These are phyloP conservation scores for Thraustotheca clavata DNA, from an alignment of 352 stramenopile species.

Conservation along the genomic window DNA sequence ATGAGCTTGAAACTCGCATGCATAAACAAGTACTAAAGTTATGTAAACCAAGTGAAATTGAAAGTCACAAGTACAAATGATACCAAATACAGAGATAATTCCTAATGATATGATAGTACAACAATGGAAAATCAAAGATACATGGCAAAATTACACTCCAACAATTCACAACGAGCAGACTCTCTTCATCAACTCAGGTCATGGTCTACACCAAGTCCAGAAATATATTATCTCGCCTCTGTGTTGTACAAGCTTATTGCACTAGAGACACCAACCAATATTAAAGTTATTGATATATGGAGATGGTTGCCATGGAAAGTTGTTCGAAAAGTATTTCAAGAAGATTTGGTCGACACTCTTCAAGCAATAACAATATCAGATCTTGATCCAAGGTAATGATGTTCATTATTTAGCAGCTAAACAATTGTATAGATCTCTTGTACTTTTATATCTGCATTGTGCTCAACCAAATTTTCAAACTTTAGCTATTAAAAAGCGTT, in stretches of 20 bases:
- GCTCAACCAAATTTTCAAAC: background rate
- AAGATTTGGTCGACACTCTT: constrained; percentile 13
- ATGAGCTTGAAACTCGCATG: background rate
- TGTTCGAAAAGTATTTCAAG: constrained; percentile 8
- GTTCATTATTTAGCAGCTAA: background rate
- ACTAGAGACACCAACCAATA: constrained; percentile 7
- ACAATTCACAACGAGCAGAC: background rate
- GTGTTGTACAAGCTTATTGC: constrained; percentile 18
- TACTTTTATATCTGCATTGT: constrained; percentile 15
- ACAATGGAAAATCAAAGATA: constrained; percentile 3
- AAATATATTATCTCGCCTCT: constrained; percentile 18
- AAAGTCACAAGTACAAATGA: background rate
- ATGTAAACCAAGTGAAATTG: background rate
- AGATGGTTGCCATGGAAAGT: constrained; percentile 12
- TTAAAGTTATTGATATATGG: constrained; percentile 13
- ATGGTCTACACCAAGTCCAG: constrained; percentile 9
- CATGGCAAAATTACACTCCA: constrained; percentile 1
- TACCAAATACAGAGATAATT: background rate
- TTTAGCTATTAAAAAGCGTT: constrained; percentile 1
- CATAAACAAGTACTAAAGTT: background rate
- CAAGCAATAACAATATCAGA: constrained; percentile 6
- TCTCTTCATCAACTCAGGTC: constrained; percentile 17
- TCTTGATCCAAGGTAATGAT: background rate
- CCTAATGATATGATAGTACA: background rate
- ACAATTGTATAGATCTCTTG: constrained; percentile 2